Evolutionary conservation across 768 basidiomycete species (phyloP), one percentile per base, ranked within the genome.

Genomic region (Cystofilobasidium capitatum): DNA sequence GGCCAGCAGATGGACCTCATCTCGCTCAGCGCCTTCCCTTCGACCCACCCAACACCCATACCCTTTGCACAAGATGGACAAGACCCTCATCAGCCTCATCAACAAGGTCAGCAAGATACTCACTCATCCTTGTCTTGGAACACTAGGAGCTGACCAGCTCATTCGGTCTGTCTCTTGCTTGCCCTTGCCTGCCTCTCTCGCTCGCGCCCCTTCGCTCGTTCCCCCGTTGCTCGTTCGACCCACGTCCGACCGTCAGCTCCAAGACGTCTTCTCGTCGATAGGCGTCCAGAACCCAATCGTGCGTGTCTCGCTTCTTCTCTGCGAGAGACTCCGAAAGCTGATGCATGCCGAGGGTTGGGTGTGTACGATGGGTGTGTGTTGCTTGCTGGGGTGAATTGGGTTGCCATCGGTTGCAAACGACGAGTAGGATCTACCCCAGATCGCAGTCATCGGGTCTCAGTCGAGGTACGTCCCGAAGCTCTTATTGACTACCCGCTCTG

Each of bases 401-500:
- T n/a, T n/a, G n/a, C n/a, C 47, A 4, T 49, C n/a, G 13, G 31
- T 54, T 20, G 24, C 36, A 61, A 45, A 26, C 36, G 33, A 62
- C 33, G 55, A 45, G 54, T 65, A 78, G 77, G 79, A 80, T 71
- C 62, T 80, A 64, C 80, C 80, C 14, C 80, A 80, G 74, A 80
- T 79, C 67, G 75, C 77, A 12, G 79, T 80, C 24, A 78, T 80
- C 59, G 80, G 80, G 9, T 78, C 78, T 1, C 80, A 80, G 71
- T 71, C 70, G n/a, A 70, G 74, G 74, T 72, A 13, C 58, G 60
- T 36, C 62, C 2, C n/a, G 26, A 20, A n/a, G n/a, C n/a, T n/a
- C n/a, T n/a, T n/a, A n/a, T 37, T 5, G 37, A 33, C 16, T 37
- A 45, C 17, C 0, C 22, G 22, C 2, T 49, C 26, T 35, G 1